These are phyloP conservation scores for Penicillium riverlandense DNA, from an alignment of 495 filamentous ascomycete genomes.

Conservation along the genomic window DNA sequence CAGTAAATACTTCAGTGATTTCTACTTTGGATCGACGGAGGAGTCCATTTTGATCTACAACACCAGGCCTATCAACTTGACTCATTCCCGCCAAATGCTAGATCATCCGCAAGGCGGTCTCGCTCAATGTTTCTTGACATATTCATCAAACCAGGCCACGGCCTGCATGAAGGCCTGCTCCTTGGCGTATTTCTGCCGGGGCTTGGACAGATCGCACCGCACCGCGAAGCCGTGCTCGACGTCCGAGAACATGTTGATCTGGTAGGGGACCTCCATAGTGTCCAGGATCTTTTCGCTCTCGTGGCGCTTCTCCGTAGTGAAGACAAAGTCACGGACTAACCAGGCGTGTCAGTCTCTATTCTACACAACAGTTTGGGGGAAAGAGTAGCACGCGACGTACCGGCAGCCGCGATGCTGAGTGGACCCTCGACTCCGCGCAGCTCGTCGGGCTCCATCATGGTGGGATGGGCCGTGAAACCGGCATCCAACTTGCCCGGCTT, in stretches of 20 bases:
- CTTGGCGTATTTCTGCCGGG: constrained; percentile 57
- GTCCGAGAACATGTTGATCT: constrained; percentile 63
- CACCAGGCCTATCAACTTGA: too few species aligned
- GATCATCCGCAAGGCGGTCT: too few species aligned
- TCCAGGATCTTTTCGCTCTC: constrained; percentile 45
- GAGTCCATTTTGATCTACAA: too few species aligned
- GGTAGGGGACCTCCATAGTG: constrained; percentile 52
- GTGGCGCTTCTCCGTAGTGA: constrained; percentile 56
- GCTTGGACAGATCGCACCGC: constrained; percentile 47
- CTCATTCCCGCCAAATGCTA: too few species aligned
- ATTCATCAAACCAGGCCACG: constrained; percentile 61
- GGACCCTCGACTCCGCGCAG: constrained; percentile 57
- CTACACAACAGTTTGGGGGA: neutral
- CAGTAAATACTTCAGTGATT: too few species aligned
- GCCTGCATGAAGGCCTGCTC: constrained; percentile 71
- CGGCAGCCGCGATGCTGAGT: constrained; percentile 64
- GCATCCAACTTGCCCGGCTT: constrained; percentile 11
- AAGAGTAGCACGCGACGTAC: constrained; percentile 1
- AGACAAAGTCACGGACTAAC: constrained; percentile 32
- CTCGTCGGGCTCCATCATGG: constrained; percentile 63
- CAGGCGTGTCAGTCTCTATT: neutral
- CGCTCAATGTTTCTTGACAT: neutral
- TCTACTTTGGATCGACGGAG: too few species aligned
- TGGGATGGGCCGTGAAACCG: constrained; percentile 66
- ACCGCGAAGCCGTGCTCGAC: constrained; percentile 68